Conservation (phyloP, 495 filamentous ascomycete genomes). For the Annulohypoxylon moriforme region DNA sequence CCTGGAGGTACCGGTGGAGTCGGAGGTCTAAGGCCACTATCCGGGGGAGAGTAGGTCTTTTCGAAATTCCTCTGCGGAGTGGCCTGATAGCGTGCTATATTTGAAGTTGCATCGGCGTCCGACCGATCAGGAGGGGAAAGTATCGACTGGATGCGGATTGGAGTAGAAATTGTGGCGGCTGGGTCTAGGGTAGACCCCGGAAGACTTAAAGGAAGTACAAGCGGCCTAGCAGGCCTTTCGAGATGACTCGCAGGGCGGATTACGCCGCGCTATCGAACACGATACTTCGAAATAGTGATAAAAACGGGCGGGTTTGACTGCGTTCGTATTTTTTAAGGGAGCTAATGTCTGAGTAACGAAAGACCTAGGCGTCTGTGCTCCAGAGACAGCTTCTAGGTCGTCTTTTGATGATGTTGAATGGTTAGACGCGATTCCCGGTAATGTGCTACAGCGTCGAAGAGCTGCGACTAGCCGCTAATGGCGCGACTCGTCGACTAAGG, state of each 20-base stretch:
- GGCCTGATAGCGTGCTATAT: conserved; percentile 42
- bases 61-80: conserved; percentile 53
- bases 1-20: conserved; percentile 31
- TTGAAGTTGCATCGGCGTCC: conserved; percentile 52
- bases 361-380: conserved; percentile 17
- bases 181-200: conserved; percentile 50
- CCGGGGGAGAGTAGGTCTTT: conserved; percentile 50
- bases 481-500: conserved; percentile 32
- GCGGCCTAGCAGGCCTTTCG: conserved; percentile 31
- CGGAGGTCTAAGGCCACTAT: conserved; percentile 30
- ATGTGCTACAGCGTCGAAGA: conserved; percentile 43
- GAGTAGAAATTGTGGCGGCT: conserved; percentile 62
- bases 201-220: conserved; percentile 15
- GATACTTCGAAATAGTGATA: conserved; percentile 12
- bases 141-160: conserved; percentile 62
- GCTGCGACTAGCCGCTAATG: conserved; percentile 42
- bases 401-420: conserved; percentile 25
- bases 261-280: conserved; percentile 33
- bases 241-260: conserved; percentile 31
- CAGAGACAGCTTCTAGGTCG: conserved; percentile 21
- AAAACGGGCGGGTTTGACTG: conserved; percentile 5
- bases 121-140: conserved; percentile 59
- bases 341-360: conserved; percentile 36
- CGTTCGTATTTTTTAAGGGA: conserved; percentile 26
- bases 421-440: conserved; percentile 26